Evolutionary conservation across 1,139 yeast genomes (phyloP), one percentile per base, ranked within the genome.

Genomic region (Blastobotrys aristatus): DNA sequence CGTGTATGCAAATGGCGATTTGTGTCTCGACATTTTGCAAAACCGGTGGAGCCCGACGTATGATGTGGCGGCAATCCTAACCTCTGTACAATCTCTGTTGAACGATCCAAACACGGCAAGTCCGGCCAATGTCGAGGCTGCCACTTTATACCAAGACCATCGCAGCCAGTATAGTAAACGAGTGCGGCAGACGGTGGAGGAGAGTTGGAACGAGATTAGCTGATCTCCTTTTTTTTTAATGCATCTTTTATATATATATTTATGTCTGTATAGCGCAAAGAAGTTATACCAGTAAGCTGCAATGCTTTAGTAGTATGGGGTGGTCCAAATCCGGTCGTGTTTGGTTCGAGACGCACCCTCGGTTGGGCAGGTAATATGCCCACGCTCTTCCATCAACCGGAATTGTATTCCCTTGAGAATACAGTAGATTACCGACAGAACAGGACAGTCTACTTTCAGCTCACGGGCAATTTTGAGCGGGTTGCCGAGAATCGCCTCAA

Each of bases 31-130:
- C 69, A 92, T 92, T 57, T 73, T 92, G 56, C 98, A 92, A 63
- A 94, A 92, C 70, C 76, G 97, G 63, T 92, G 99, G 99, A 85
- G 96, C 20, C 99, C 99, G 14, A 94, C 98, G 0, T 94, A 92
- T 63, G 98, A 94, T 63, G 99, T 92, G 36, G 90, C 96, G n/a
- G 89, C 96, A 26, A 92, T 92, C 48, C 73, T 92, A 58, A 92
- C 98, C 1, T 86, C 96, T 34, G 77, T 84, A 50, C 94, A 84
- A 65, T 82, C 94, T 52, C 75, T 92, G 53, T 73, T 92, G 57
- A 92, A 92, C 65, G 99, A 92, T 64, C 99, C 99, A 10, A 92
- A 92, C 66, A 94, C 92, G 48, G 82, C 89, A 49, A 86, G 96
- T 24, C 99, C 99, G 3, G 99, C 99, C 1, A 94, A 92, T 61